Conservation (phyloP, 441 rosid species). For the Biscutella laevigata region DNA sequence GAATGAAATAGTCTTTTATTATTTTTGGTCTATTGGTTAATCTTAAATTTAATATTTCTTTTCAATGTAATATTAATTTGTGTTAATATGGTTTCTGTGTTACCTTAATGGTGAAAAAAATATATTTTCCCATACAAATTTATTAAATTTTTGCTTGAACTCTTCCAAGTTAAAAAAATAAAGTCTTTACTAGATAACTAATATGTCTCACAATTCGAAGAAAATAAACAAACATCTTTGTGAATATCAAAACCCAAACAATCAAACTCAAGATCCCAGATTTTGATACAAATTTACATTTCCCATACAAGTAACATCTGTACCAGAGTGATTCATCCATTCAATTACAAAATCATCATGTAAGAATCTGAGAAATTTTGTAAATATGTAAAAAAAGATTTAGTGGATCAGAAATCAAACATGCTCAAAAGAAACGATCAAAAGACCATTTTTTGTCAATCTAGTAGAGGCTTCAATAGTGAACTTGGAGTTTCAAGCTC, state of each 20-base stretch:
- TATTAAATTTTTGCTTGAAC: too few relatives aligned
- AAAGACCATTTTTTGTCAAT: slow-evolving; percentile 21
- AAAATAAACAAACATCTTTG: not conserved
- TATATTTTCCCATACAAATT: too few relatives aligned
- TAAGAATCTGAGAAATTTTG: not conserved
- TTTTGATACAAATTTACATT: not conserved
- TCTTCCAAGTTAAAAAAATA: too few relatives aligned
- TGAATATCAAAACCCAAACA: not conserved
- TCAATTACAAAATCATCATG: slow-evolving; percentile 16
- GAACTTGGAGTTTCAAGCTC: slow-evolving; percentile 37
- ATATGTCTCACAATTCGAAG: not conserved
- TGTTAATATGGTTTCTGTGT: too few relatives aligned
- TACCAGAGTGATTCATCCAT: slow-evolving; percentile 9
- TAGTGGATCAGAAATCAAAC: slow-evolving; percentile 1
- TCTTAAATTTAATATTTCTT: too few relatives aligned
- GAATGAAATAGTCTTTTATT: too few relatives aligned
- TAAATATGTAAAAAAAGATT: not conserved
- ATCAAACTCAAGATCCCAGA: slow-evolving; percentile 5
- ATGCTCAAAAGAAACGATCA: not conserved
- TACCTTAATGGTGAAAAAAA: too few relatives aligned
- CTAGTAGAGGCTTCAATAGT: slow-evolving; percentile 41
- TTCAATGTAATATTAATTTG: too few relatives aligned
- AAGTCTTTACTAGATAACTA: too few relatives aligned
- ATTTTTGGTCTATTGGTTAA: too few relatives aligned
- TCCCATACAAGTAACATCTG: not conserved